Evolutionary conservation across 805 yeast genomes (phyloP).

Genomic region (Nakazawaea siamensis): DNA sequence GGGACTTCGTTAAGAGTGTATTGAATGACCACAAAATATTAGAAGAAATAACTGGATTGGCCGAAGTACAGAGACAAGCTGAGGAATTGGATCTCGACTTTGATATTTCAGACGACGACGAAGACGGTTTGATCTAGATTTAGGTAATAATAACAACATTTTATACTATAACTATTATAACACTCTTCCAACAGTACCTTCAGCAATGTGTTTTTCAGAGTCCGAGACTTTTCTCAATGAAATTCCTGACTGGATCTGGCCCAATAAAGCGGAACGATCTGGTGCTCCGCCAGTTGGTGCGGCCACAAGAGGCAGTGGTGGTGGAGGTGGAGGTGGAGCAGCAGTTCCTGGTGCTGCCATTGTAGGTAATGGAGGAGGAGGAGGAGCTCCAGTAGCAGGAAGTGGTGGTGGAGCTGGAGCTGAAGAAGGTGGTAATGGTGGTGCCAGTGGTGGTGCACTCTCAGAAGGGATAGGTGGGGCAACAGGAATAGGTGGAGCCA

Average conservation of each 20-base stretch:
- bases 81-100: conserved; percentile 38
- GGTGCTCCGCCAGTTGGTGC: conserved; percentile 24
- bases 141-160: neutral
- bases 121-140: conserved; percentile 10
- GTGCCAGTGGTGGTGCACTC: conserved; percentile 9
- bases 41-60: conserved; percentile 74
- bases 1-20: conserved; percentile 77
- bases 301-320: conserved; percentile 23
- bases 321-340: conserved; percentile 21
- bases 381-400: conserved; percentile 22
- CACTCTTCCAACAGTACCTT: conserved; percentile 44
- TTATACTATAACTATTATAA: conserved; percentile 14
- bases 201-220: conserved; percentile 37
- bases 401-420: conserved; percentile 15
- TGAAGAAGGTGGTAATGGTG: conserved; percentile 16
- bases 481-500: conserved; percentile 13
- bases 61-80: conserved; percentile 62
- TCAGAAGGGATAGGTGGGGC: conserved; percentile 16
- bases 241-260: conserved; percentile 49
- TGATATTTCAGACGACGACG: conserved; percentile 29
- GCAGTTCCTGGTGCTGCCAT: conserved; percentile 19
- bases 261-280: conserved; percentile 37
- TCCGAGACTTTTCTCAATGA: conserved; percentile 42
- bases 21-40: conserved; percentile 58
- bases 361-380: conserved; percentile 11